Evolutionary conservation across 2,329 filamentous ascomycete species (phyloP), one percentile per base, ranked within the genome.

Genomic region (Cadophora sp.): DNA sequence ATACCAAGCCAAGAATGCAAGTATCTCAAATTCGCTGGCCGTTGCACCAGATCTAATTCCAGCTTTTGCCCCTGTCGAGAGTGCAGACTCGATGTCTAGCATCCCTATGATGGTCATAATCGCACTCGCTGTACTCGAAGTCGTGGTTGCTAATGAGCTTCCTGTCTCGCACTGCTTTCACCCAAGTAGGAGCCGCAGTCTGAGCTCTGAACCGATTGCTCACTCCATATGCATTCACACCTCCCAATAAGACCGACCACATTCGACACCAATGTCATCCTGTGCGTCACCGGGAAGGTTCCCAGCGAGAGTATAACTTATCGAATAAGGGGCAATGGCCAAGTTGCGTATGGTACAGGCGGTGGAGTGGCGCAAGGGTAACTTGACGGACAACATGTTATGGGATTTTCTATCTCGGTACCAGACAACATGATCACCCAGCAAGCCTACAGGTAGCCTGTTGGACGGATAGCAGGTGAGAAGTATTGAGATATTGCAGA

Each of bases 201-300:
- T 50, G 3, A 11, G 48, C n/a, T 11, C 11, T 26, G 48, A 50
- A 50, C 22, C 48, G n/a, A 50, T 16, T 50, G n/a, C 48, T 50
- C 22, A 50, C 48, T 50, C 48, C 48, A 50, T 26, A 50, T 14
- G 48, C 48, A 50, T 50, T 50, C 48, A 50, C 22, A 50, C 48
- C 48, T 1, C 48, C 48, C 48, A 12, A 22, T 11, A 50, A 24
- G 3, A 26, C 22, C 12, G 48, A 26, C 22, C 12, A 22, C 9
- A 26, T 50, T 50, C n/a, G n/a, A 50, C 22, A 50, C 48, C 4
- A 50, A 5, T 6, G 48, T 50, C 48, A 22, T 50, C 12, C 48
- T 22, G 8, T 50, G 22, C 48, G 48, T 50, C 22, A 50, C 48
- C n/a, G 48, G 9, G 8, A 50, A 50, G 8, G 48, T 26, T 8